phyloP scores from a whole-genome alignment of 106 monocot genomes.

The Hemerocallis citrina region DNA sequence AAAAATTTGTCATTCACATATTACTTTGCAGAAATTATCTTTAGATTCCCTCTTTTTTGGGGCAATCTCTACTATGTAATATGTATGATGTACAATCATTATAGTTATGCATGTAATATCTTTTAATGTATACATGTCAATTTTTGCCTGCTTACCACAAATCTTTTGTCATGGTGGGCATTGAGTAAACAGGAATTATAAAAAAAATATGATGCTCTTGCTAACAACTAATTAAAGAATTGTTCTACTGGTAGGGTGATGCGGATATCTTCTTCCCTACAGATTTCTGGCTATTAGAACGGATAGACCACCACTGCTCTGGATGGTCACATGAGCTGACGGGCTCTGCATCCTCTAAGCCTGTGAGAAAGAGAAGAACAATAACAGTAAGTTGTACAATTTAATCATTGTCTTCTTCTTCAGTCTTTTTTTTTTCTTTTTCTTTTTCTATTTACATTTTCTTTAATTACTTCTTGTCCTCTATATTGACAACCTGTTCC shows the following conservation, averaged over 20 bases:
- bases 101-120: too few relatives aligned
- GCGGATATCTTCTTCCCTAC: slow-evolving; percentile 98
- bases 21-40: too few relatives aligned
- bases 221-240: background rate
- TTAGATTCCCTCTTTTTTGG: too few relatives aligned
- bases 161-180: too few relatives aligned
- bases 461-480: too few relatives aligned
- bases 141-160: too few relatives aligned
- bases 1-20: too few relatives aligned
- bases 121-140: too few relatives aligned
- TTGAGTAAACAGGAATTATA: too few relatives aligned
- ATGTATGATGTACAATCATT: too few relatives aligned
- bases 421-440: background rate
- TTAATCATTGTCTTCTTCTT: background rate
- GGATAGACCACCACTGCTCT: slow-evolving; percentile 81
- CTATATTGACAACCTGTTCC: background rate
- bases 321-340: slow-evolving; percentile 34
- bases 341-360: slow-evolving; percentile 34
- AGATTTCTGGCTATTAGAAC: slow-evolving; percentile 84
- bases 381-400: slow-evolving; percentile 58
- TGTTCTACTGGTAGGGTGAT: slow-evolving; percentile 56
- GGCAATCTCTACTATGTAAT: too few relatives aligned
- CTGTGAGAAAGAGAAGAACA: slow-evolving; percentile 59
- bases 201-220: too few relatives aligned
- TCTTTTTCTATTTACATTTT: background rate